These are phyloP conservation scores for Fusarium praegraminearum DNA, from an alignment of 2,329 filamentous ascomycete species.

Conservation along the genomic window DNA sequence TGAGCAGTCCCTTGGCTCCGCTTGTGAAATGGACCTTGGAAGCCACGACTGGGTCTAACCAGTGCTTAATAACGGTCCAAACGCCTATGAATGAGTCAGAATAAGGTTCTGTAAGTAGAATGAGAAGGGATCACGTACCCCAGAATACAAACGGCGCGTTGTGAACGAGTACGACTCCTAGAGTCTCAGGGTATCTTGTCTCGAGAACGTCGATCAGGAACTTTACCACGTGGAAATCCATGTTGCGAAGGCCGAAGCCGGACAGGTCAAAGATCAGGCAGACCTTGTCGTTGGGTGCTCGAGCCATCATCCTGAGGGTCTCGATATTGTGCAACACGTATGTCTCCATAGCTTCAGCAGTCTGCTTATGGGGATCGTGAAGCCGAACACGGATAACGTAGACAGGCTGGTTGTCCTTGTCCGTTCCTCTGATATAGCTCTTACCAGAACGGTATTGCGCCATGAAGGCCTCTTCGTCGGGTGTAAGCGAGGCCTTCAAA, in stretches of 20 bases:
- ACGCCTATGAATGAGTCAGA: constrained; percentile 45
- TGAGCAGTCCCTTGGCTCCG: constrained; percentile 69
- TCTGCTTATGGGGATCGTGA: constrained; percentile 49
- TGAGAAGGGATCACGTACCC: constrained; percentile 39
- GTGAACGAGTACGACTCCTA: constrained; percentile 78
- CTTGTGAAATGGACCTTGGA: constrained; percentile 78
- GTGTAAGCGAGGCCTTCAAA: constrained; percentile 35
- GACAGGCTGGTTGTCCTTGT: constrained; percentile 53
- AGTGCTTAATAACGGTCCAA: constrained; percentile 76
- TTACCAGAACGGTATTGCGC: constrained; percentile 55
- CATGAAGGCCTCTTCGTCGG: constrained; percentile 53
- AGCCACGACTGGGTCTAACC: constrained; percentile 81
- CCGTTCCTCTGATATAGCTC: constrained; percentile 54
- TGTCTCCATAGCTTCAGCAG: constrained; percentile 51
- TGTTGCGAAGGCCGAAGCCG: constrained; percentile 76
- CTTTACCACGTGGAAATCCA: constrained; percentile 81
- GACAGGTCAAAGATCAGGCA: constrained; percentile 77
- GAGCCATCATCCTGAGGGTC: constrained; percentile 49
- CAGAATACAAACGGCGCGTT: constrained; percentile 80
- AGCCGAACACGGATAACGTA: constrained; percentile 51
- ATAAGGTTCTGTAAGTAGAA: not conserved
- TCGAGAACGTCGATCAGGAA: constrained; percentile 86
- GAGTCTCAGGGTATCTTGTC: constrained; percentile 80
- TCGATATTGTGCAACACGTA: constrained; percentile 58
- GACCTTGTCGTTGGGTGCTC: constrained; percentile 34